Conservation (phyloP, 2,329 filamentous ascomycete species). For the Ophiostoma australiae region DNA sequence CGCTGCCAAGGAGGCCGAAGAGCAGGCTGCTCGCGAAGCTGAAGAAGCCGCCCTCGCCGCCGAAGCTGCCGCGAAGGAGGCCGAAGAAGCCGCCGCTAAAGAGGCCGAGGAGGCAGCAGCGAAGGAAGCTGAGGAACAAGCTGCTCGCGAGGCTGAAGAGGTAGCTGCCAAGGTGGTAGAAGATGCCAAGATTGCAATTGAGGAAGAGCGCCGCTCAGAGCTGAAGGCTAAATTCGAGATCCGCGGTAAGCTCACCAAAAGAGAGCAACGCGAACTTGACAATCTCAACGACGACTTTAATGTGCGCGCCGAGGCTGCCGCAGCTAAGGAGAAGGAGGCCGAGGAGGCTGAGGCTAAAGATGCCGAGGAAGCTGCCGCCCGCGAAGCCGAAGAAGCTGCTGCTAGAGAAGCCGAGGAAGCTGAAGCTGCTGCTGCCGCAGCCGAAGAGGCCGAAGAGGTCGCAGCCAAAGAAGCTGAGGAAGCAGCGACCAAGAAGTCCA, state of each 20-base stretch:
- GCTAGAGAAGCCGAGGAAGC: constrained; percentile 37
- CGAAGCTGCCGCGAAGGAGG: constrained; percentile 34
- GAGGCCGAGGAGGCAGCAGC: constrained; percentile 40
- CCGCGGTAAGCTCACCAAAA: constrained; percentile 32
- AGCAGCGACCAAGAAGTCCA: constrained; percentile 32
- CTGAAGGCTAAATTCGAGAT: constrained; percentile 33
- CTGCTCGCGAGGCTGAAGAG: constrained; percentile 30
- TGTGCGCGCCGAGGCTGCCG: constrained; percentile 31
- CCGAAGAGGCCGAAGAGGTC: neutral
- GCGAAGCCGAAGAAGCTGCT: constrained; percentile 34
- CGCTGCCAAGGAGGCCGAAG: constrained; percentile 38
- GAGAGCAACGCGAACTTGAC: constrained; percentile 35
- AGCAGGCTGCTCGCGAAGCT: constrained; percentile 35
- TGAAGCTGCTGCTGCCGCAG: constrained; percentile 22
- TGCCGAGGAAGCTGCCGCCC: constrained; percentile 38
- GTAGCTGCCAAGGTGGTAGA: constrained; percentile 33
- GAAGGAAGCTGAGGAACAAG: constrained; percentile 39
- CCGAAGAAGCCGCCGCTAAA: constrained; percentile 34
- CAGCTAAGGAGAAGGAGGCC: constrained; percentile 27
- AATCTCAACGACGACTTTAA: constrained; percentile 35
- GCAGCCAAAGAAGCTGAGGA: constrained; percentile 19
- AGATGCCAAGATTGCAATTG: constrained; percentile 38
- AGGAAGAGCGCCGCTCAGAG: constrained; percentile 35
- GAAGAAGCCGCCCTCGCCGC: constrained; percentile 33
- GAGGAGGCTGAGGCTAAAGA: constrained; percentile 35